Evolutionary conservation across 352 stramenopile genomes (phyloP).

Genomic region (Globisporangium ultimum): DNA sequence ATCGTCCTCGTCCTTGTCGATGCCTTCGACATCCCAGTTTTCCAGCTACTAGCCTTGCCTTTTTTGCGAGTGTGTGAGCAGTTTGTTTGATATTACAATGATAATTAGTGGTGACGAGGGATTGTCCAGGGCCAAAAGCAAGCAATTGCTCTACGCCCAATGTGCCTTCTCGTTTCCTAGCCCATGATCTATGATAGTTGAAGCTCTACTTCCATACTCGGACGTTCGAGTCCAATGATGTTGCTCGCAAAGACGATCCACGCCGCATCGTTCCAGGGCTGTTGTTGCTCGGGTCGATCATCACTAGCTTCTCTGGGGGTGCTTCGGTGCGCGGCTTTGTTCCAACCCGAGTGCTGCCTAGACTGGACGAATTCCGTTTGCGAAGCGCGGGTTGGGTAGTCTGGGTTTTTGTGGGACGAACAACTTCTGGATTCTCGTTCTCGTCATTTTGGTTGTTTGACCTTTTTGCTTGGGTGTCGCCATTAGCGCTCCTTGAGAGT

Average conservation of each 20-base stretch:
- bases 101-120: no score
- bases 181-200: no score
- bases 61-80: no score
- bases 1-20: no score
- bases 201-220: conserved; percentile 6
- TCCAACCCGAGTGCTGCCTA: conserved; percentile 6
- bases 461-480: not conserved
- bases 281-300: not conserved
- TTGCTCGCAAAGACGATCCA: conserved; percentile 8
- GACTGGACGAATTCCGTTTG: conserved; percentile 17
- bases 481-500: conserved; percentile 3
- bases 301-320: not conserved
- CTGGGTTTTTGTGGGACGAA: not conserved
- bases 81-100: no score
- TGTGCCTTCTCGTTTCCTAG: not conserved
- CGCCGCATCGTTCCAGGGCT: conserved; percentile 9
- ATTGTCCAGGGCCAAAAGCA: no score
- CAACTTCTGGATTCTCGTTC: conserved; percentile 11
- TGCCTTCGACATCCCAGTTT: no score
- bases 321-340: conserved; percentile 14
- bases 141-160: no score
- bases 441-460: conserved; percentile 32
- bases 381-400: conserved; percentile 2
- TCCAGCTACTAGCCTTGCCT: no score
- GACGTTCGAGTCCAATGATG: conserved; percentile 6